A percentile compares a stretch with the other conserved stretches of the same genome.
These are phyloP conservation scores for Aristolochia contorta DNA, from an alignment of 164 flowering plant species.

Conservation along the genomic window DNA sequence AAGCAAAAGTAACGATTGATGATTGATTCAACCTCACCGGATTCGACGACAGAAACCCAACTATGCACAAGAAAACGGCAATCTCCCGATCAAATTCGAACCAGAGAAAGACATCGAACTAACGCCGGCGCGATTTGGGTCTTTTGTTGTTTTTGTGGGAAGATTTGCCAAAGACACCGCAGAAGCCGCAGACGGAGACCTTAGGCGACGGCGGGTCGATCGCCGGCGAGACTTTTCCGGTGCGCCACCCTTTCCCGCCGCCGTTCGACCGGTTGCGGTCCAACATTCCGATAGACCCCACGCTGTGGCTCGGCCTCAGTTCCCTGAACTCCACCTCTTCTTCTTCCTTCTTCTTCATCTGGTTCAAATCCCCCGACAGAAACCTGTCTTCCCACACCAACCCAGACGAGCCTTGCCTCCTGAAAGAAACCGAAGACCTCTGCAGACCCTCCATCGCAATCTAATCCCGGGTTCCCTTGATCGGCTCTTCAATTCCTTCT, in stretches of 20 bases:
- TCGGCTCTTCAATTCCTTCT: too few species aligned
- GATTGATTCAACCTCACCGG: not conserved
- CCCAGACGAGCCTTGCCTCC: constrained; percentile 88
- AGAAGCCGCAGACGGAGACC: constrained; percentile 43
- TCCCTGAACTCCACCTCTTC: constrained; percentile 11
- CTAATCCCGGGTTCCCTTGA: too few species aligned
- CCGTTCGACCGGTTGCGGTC: constrained; percentile 14
- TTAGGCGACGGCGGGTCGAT: constrained; percentile 69
- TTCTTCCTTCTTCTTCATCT: constrained; percentile 9
- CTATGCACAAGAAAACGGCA: not conserved
- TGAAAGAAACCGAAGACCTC: constrained; percentile 60
- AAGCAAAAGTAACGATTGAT: not conserved
- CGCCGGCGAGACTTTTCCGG: constrained; percentile 29
- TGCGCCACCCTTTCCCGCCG: constrained; percentile 14
- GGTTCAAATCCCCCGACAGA: constrained; percentile 25
- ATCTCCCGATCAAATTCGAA: not conserved
- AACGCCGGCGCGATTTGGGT: not conserved
- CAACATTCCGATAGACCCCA: constrained; percentile 10
- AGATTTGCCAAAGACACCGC: constrained; percentile 29
- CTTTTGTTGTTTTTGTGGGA: not conserved
- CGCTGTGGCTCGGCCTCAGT: constrained; percentile 11
- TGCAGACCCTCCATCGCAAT: constrained; percentile 42
- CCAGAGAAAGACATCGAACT: not conserved
- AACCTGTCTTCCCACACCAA: constrained; percentile 70
- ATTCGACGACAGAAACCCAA: not conserved